phyloP scores from a whole-genome alignment of 352 stramenopile genomes.

The Pythium insidiosum region DNA sequence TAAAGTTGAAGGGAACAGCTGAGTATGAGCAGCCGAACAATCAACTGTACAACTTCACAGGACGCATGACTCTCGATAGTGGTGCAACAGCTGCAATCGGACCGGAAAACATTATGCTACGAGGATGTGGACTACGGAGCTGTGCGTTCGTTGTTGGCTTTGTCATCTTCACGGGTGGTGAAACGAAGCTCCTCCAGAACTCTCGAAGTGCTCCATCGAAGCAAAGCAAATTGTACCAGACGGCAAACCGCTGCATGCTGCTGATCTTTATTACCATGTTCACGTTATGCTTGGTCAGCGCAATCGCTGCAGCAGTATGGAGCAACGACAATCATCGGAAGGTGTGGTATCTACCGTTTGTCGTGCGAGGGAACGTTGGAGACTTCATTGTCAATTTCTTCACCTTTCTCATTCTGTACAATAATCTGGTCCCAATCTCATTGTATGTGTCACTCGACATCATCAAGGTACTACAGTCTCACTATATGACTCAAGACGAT shows the following conservation, averaged over 20 bases:
- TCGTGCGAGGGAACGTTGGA: conserved; percentile 17
- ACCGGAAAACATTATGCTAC: conserved; percentile 88
- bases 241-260: conserved; percentile 79
- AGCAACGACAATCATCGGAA: conserved; percentile 21
- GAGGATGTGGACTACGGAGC: conserved; percentile 91
- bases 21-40: conserved; percentile 81
- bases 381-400: conserved; percentile 74
- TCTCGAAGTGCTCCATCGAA: conserved; percentile 77
- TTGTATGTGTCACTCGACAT: conserved; percentile 95
- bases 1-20: conserved; percentile 27
- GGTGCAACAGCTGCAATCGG: conserved; percentile 21
- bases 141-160: conserved; percentile 92
- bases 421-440: conserved; percentile 95
- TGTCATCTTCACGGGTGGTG: conserved; percentile 88
- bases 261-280: conserved; percentile 70
- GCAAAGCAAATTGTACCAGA: conserved; percentile 62
- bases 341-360: conserved; percentile 47
- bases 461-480: conserved; percentile 86
- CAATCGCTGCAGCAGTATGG: conserved; percentile 27
- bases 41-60: conserved; percentile 68
- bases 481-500: conserved; percentile 75
- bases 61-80: conserved; percentile 30
- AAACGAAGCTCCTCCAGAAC: conserved; percentile 86
- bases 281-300: conserved; percentile 39
- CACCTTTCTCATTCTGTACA: conserved; percentile 92